Evolutionary conservation across 768 basidiomycete genomes (phyloP).

Genomic region (Tulasnella sp.): DNA sequence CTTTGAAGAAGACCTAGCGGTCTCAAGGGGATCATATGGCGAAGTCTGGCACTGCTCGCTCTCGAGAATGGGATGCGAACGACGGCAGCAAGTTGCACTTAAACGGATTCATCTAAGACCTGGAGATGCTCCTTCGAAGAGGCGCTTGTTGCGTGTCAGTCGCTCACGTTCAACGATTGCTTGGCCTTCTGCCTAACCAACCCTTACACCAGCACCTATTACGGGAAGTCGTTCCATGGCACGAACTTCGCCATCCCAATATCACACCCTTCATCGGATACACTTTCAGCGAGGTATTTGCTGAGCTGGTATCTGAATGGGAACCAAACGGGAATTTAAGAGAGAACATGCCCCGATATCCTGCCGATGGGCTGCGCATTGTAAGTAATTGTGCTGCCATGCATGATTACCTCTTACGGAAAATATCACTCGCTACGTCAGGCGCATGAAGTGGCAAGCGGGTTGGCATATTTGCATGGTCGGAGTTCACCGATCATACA

Average conservation of each 20-base stretch:
- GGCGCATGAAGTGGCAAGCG: not conserved
- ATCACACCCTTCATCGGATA: not conserved
- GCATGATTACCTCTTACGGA: no score
- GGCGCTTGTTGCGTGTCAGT: not conserved
- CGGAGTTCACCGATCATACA: not conserved
- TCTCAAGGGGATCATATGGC: not conserved
- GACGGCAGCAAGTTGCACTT: not conserved
- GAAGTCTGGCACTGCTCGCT: not conserved
- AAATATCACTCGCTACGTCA: not conserved
- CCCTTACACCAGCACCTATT: not conserved
- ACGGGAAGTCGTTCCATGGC: not conserved
- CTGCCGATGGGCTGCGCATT: not conserved
- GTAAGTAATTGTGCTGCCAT: not conserved
- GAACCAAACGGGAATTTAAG: not conserved
- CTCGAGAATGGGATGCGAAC: not conserved
- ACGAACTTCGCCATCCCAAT: not conserved
- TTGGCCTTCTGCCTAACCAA: not conserved
- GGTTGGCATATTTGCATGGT: conserved; percentile 1
- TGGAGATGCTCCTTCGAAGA: not conserved
- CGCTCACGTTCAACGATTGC: not conserved
- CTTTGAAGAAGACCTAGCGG: not conserved
- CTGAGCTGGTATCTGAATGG: not conserved
- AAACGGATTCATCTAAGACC: not conserved
- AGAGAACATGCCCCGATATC: not conserved
- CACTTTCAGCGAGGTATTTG: not conserved